Conservation (phyloP, 2,329 filamentous ascomycete species). For the Pestalotiopsis sp. region DNA sequence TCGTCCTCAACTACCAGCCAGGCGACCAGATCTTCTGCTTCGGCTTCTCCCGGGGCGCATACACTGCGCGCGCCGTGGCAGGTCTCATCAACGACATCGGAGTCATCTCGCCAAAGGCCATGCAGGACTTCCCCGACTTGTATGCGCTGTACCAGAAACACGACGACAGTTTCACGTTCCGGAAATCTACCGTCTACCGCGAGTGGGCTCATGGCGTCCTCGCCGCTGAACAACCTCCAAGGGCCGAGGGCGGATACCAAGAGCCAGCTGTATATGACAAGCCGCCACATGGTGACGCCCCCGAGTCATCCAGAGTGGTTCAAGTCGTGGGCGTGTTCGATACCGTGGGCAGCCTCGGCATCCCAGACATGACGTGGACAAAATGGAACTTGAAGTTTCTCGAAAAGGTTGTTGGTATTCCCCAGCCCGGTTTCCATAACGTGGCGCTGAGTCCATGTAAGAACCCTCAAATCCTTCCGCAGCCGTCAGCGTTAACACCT, state of each 20-base stretch:
- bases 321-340: slow-evolving; percentile 36
- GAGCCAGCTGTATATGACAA: slow-evolving; percentile 8
- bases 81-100: slow-evolving; percentile 35
- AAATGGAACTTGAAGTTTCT: slow-evolving; percentile 19
- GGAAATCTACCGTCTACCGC: slow-evolving; percentile 11
- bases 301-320: slow-evolving; percentile 16
- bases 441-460: slow-evolving; percentile 18
- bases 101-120: slow-evolving; percentile 17
- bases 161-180: slow-evolving; percentile 15
- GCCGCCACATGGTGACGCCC: slow-evolving; percentile 6
- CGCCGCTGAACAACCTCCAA: not conserved
- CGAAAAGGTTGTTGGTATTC: slow-evolving; percentile 19
- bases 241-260: not conserved
- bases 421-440: slow-evolving; percentile 20
- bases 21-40: slow-evolving; percentile 39
- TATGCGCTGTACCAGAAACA: slow-evolving; percentile 13
- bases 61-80: slow-evolving; percentile 41
- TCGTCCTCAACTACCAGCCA: slow-evolving; percentile 39
- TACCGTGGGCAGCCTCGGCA: slow-evolving; percentile 34
- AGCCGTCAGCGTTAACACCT: not conserved
- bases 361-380: slow-evolving; percentile 26
- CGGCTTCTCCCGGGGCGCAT: slow-evolving; percentile 43
- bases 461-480: slow-evolving; percentile 1
- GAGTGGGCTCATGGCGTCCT: slow-evolving; percentile 16
- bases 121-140: slow-evolving; percentile 20